These are phyloP conservation scores for Penicillium bialowiezense DNA, from an alignment of 495 filamentous ascomycete species.

Conservation along the genomic window DNA sequence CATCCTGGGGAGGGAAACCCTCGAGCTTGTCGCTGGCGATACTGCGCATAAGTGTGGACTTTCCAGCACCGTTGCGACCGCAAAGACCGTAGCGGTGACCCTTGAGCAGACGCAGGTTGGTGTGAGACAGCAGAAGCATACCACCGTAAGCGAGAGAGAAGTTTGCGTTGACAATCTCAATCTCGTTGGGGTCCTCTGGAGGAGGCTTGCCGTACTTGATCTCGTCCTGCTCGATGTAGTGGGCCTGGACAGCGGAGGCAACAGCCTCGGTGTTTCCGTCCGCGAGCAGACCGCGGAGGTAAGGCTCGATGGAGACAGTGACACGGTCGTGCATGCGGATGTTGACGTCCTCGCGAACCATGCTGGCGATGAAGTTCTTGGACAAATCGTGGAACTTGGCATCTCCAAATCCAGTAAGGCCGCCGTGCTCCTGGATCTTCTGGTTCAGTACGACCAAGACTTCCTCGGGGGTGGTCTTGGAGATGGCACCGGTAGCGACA, in stretches of 20 bases:
- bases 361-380: conserved; percentile 73
- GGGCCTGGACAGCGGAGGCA: conserved; percentile 61
- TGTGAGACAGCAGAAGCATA: conserved; percentile 96
- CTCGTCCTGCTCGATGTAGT: conserved; percentile 77
- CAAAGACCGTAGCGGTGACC: conserved; percentile 97
- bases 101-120: conserved; percentile 89
- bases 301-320: conserved; percentile 60
- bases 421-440: conserved; percentile 67
- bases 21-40: conserved; percentile 95
- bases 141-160: conserved; percentile 98
- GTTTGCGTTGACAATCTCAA: conserved; percentile 95
- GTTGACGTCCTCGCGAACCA: conserved; percentile 89
- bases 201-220: conserved; percentile 82
- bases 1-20: conserved; percentile 88
- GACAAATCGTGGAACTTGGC: conserved; percentile 61
- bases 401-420: conserved; percentile 56
- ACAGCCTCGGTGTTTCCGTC: conserved; percentile 56
- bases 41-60: conserved; percentile 96
- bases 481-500: conserved; percentile 56
- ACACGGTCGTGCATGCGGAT: conserved; percentile 75
- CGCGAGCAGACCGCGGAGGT: conserved; percentile 68
- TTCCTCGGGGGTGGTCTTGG: conserved; percentile 70
- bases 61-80: conserved; percentile 94
- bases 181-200: conserved; percentile 80
- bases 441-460: conserved; percentile 71